Conservation (phyloP, 345 rosid species). For the Euphorbia pulcherrima region DNA sequence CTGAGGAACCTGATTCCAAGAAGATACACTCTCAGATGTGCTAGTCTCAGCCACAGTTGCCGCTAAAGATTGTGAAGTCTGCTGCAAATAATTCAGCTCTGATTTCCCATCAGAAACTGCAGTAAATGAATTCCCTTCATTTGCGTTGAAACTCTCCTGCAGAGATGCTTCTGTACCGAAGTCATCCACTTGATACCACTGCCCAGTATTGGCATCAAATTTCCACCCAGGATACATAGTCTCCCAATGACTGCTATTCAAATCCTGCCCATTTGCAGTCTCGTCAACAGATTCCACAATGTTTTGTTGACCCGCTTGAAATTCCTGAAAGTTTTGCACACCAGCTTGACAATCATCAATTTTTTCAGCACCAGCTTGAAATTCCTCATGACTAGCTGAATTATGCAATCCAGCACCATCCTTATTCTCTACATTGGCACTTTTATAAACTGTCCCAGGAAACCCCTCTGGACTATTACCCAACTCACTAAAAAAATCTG, state of each 20-base stretch:
- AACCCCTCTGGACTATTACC: slow-evolving; percentile 39
- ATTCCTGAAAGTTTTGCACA: too few relatives aligned
- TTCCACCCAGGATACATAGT: slow-evolving; percentile 88
- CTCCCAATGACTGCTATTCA: slow-evolving; percentile 67
- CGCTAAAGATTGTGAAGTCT: slow-evolving; percentile 49
- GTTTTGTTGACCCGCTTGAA: slow-evolving; percentile 32
- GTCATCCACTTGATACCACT: slow-evolving; percentile 73
- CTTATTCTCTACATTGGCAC: slow-evolving; percentile 23
- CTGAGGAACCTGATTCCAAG: slow-evolving; percentile 66
- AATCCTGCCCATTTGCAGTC: slow-evolving; percentile 44
- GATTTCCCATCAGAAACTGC: slow-evolving; percentile 42
- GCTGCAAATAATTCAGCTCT: slow-evolving; percentile 57
- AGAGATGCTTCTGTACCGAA: slow-evolving; percentile 27
- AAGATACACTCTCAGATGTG: slow-evolving; percentile 50
- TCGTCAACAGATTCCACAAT: slow-evolving; percentile 30
- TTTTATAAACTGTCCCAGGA: slow-evolving; percentile 34
- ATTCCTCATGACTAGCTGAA: slow-evolving; percentile 35
- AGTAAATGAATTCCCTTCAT: slow-evolving; percentile 40
- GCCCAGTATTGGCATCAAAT: slow-evolving; percentile 62
- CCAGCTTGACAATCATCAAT: slow-evolving; percentile 12
- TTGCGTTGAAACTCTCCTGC: slow-evolving; percentile 35
- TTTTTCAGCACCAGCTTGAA: too few relatives aligned
- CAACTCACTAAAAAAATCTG: slow-evolving; percentile 69
- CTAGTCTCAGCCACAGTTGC: slow-evolving; percentile 44
- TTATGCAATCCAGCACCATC: slow-evolving; percentile 27